Conservation (phyloP, 1,284 basidiomycete genomes). For the Heliocybe sulcata region DNA sequence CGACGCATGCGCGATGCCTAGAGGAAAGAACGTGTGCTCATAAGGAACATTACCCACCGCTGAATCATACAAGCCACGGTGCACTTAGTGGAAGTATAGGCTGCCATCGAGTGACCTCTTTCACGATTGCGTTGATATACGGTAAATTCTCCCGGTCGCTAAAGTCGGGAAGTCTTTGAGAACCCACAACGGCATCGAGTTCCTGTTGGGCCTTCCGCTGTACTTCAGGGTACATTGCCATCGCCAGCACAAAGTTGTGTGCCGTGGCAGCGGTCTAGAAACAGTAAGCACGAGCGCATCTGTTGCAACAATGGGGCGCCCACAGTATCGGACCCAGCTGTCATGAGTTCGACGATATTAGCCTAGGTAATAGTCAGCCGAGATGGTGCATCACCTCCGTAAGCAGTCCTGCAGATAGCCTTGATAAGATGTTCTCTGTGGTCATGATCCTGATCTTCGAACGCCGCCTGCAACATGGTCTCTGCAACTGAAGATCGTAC, state of each 20-base stretch:
- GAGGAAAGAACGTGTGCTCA: neutral
- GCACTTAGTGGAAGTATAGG: constrained; percentile 40
- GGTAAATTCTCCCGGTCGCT: constrained; percentile 28
- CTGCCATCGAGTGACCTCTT: constrained; percentile 45
- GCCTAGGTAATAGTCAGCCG: no score
- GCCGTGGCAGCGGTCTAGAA: constrained; percentile 30
- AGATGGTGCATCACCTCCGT: no score
- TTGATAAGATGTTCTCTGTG: no score
- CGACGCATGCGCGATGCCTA: neutral
- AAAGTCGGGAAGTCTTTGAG: constrained; percentile 28
- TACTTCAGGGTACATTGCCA: constrained; percentile 25
- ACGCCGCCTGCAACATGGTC: neutral
- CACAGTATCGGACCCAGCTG: constrained; percentile 19
- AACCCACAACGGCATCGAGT: constrained; percentile 23
- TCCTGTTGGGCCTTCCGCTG: constrained; percentile 27
- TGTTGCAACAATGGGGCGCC: neutral
- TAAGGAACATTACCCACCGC: no score
- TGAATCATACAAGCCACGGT: no score
- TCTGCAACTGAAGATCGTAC: constrained; percentile 26
- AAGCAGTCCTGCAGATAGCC: no score
- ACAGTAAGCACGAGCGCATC: neutral
- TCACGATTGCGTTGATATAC: constrained; percentile 42
- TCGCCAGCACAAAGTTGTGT: constrained; percentile 29
- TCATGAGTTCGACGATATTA: no score
- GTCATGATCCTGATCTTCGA: no score